Percentiles rank a stretch among this genome's conserved stretches.
These are phyloP conservation scores for Rhodotorula sp. DNA, from an alignment of 1,284 basidiomycete genomes.

Conservation along the genomic window DNA sequence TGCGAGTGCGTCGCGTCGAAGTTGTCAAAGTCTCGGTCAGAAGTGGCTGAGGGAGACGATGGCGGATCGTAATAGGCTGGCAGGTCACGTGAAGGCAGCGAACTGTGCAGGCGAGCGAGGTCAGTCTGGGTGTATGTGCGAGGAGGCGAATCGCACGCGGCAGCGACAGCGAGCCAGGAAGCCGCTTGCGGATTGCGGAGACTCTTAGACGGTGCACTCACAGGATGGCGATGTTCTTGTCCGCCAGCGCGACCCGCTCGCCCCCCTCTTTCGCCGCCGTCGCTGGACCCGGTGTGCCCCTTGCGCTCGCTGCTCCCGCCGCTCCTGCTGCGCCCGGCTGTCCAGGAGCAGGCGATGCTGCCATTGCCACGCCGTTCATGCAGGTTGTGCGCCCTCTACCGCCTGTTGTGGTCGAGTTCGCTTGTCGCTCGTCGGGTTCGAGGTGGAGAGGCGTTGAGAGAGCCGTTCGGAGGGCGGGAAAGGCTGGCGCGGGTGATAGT, in stretches of 20 bases:
- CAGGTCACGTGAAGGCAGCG: conserved; percentile 31
- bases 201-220: background rate
- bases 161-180: background rate
- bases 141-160: background rate
- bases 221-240: conserved; percentile 23
- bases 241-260: conserved; percentile 10
- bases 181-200: background rate
- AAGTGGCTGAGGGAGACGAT: background rate
- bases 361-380: no score
- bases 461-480: no score
- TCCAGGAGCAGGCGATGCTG: no score
- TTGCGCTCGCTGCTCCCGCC: no score
- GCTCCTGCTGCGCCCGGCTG: no score
- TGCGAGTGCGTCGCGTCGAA: background rate
- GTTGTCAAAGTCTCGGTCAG: background rate
- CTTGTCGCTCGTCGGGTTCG: background rate
- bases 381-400: no score
- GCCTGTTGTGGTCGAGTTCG: background rate
- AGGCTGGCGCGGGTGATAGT: no score
- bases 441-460: background rate
- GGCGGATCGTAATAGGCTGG: conserved; percentile 35
- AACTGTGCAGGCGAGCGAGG: conserved; percentile 1
- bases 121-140: background rate
- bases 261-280: no score
- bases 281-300: no score